Evolutionary conservation across 345 rosid genomes (phyloP), one percentile per base, ranked within the genome.

Genomic region (Eucalyptus globulus): DNA sequence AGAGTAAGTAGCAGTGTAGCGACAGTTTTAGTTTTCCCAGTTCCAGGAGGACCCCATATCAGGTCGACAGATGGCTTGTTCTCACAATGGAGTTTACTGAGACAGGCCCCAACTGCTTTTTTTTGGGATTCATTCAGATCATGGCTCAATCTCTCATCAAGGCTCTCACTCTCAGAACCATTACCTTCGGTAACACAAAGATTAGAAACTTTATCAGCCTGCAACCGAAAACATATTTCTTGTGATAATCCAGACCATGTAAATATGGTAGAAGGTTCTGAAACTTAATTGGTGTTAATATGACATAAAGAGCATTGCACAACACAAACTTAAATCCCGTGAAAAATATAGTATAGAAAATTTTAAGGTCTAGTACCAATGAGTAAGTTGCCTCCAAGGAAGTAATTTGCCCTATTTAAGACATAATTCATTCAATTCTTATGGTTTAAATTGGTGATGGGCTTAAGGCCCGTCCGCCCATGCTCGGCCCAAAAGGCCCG

Each of bases 41-140:
- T 40, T 40, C 43, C 43, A 40, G 43, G 43, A 40, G 43, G 43
- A 40, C 43, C 43, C 43, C 43, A 40, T 40, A 40, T 40, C 43
- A 40, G 43, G 43, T 40, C 43, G 43, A 40, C 91, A 29, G 65
- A 17, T 7, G 90, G 81, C 90, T 67, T 88, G 87, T 94, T 93
- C 44, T 87, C 60, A 40, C 43, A 40, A 5, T 40, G 43, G 24
- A 86, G 44, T 88, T 86, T 90, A 40, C 21, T 11, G 83, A 93
- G 92, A 80, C 94, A 91, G 31, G 80, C 50, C 13, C 56, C 58
- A 44, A 92, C 83, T 12, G 94, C 93, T 29, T 88, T 65, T 2
- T 27, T 34, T 86, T 95, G 96, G 47, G 92, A 92, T 34, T 90
- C 88, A 88, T 95, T 91, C 88, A 94, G 81, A 22, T 87, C 26